These are phyloP conservation scores for Solanum hybrid DNA, from an alignment of 305 asterid genomes.

Conservation along the genomic window DNA sequence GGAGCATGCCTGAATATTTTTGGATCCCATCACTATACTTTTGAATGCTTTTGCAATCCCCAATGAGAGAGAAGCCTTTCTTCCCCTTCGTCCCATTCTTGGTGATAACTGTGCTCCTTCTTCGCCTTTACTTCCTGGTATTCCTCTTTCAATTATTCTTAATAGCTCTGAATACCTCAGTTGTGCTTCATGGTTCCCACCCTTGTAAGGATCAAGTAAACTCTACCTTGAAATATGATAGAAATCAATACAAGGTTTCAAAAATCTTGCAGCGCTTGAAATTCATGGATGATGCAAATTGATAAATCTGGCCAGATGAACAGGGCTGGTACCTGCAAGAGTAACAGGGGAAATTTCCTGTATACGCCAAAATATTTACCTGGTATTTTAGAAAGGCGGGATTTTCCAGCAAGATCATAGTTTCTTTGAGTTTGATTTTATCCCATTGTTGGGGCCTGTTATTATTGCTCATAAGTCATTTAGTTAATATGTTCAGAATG, in stretches of 20 bases:
- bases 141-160: background rate
- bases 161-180: no score
- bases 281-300: no score
- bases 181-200: no score
- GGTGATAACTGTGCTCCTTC: background rate
- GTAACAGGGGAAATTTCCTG: no score
- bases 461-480: background rate
- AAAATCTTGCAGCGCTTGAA: no score
- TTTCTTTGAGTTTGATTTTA: background rate
- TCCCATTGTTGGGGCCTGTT: background rate
- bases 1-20: background rate
- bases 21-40: background rate
- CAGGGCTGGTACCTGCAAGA: no score
- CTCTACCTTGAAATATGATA: no score
- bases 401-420: background rate
- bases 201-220: no score
- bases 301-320: no score
- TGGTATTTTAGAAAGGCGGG: background rate
- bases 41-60: background rate
- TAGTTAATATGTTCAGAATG: background rate
- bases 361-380: background rate
- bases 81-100: background rate
- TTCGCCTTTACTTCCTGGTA: background rate
- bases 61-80: background rate
- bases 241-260: no score